phyloP scores from a whole-genome alignment of 495 filamentous ascomycete genomes.

The Hyaloscypha hepaticicola region DNA sequence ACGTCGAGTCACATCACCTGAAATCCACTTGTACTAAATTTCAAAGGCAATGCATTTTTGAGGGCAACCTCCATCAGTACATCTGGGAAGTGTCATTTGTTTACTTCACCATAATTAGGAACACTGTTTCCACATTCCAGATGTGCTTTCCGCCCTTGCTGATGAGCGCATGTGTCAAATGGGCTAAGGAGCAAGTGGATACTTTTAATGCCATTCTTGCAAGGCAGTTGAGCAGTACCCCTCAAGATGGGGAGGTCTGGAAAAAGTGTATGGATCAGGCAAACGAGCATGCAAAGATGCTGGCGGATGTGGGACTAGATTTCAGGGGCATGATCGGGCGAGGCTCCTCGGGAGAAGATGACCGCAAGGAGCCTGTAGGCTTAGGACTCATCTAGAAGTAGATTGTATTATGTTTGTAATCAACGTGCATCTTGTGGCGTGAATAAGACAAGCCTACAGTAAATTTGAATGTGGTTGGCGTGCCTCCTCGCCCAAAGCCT shows the following conservation, averaged over 20 bases:
- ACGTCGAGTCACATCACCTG: conserved; percentile 33
- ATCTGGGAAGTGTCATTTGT: conserved; percentile 96
- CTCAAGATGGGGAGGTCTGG: conserved; percentile 70
- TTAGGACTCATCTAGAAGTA: conserved; percentile 21
- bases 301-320: conserved; percentile 86
- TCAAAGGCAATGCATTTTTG: conserved; percentile 83
- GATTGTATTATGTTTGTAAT: neutral
- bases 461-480: neutral
- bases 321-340: conserved; percentile 70
- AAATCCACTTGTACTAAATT: conserved; percentile 3
- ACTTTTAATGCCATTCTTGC: conserved; percentile 80
- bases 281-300: conserved; percentile 72
- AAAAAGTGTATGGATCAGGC: conserved; percentile 80
- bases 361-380: conserved; percentile 19
- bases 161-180: conserved; percentile 91
- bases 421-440: neutral
- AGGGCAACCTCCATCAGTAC: conserved; percentile 86
- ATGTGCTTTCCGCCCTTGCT: conserved; percentile 81
- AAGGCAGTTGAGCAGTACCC: conserved; percentile 77
- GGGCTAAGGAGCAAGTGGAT: conserved; percentile 91
- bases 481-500: neutral
- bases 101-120: conserved; percentile 90
- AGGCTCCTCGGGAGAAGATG: conserved; percentile 1
- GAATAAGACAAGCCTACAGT: neutral
- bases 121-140: conserved; percentile 86